Conservation (phyloP, 2,329 filamentous ascomycete genomes). For the Colletotrichum godetiae region DNA sequence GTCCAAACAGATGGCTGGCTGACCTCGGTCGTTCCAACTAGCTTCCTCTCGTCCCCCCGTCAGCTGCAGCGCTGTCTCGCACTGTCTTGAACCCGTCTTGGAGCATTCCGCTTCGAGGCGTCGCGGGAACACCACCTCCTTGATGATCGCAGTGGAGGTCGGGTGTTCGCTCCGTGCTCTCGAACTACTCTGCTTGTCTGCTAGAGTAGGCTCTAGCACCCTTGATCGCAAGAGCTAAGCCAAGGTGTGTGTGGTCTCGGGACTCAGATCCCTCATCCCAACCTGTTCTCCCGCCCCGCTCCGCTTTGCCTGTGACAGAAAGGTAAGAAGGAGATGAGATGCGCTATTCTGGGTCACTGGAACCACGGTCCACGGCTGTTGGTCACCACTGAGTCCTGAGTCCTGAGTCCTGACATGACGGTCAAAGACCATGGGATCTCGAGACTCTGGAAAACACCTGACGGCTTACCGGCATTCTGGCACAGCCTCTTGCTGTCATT, state of each 20-base stretch:
- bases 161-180: conserved; percentile 3
- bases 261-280: conserved; percentile 22
- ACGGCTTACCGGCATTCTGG: not conserved
- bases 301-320: conserved; percentile 29
- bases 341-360: conserved; percentile 30
- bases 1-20: not conserved
- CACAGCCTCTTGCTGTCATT: conserved; percentile 14
- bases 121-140: not conserved
- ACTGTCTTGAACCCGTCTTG: not conserved
- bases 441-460: conserved; percentile 3
- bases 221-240: not conserved
- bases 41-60: conserved; percentile 13
- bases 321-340: conserved; percentile 23
- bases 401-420: not conserved
- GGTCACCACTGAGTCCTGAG: not conserved
- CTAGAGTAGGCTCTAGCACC: not conserved
- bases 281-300: conserved; percentile 15
- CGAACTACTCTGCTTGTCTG: not conserved
- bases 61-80: conserved; percentile 15
- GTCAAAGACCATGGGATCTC: not conserved
- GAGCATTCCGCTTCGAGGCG: not conserved
- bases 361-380: conserved; percentile 4
- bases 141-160: not conserved
- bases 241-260: conserved; percentile 15
- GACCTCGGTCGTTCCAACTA: conserved; percentile 3